Percentiles rank a stretch among this genome's conserved stretches.
Evolutionary conservation across 2,329 filamentous ascomycete genomes (phyloP).

Genomic region (Coniochaeta sp.): DNA sequence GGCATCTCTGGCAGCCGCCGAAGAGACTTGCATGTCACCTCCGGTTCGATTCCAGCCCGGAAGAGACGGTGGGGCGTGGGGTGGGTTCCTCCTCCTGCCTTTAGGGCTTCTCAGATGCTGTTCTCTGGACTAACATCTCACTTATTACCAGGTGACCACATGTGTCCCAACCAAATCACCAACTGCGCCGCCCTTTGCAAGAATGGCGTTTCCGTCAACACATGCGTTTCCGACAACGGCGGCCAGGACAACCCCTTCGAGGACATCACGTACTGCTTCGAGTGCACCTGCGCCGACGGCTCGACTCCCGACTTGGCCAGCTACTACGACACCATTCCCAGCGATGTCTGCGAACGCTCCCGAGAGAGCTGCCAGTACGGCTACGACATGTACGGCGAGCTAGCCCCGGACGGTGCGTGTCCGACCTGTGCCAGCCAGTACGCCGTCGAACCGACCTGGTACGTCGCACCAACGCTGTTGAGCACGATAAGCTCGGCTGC

Average conservation of each 20-base stretch:
- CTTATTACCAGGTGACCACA: background rate
- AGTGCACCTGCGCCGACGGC: slow-evolving; percentile 3
- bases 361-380: background rate
- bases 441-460: background rate
- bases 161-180: background rate
- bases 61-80: background rate
- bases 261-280: slow-evolving; percentile 1
- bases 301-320: background rate
- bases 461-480: background rate
- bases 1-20: background rate
- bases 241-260: slow-evolving; percentile 1
- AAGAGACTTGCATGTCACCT: background rate
- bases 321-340: background rate
- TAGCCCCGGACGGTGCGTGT: background rate
- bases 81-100: background rate
- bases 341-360: background rate
- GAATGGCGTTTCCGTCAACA: slow-evolving; percentile 2
- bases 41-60: background rate
- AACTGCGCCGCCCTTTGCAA: background rate
- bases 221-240: background rate
- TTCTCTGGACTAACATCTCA: background rate
- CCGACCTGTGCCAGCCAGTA: background rate
- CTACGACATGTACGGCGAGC: background rate
- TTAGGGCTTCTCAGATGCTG: background rate
- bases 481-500: background rate